Evolutionary conservation across 352 stramenopile genomes (phyloP), one percentile per base, ranked within the genome.

Genomic region (Elongisporangium anandrum): DNA sequence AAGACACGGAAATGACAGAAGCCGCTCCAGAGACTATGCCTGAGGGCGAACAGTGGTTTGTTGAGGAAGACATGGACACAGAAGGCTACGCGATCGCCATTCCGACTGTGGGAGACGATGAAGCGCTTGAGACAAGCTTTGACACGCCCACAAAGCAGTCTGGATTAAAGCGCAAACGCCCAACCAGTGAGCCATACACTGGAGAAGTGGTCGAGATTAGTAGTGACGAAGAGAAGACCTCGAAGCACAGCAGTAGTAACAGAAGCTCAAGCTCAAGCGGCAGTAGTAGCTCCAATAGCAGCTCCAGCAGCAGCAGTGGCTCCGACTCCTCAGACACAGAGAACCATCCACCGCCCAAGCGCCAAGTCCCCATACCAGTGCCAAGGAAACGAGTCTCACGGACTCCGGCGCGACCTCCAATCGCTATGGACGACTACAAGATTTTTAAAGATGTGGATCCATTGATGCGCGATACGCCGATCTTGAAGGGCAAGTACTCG

Each of bases 401-500:
- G 9, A 8, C 4, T 41, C 9, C 29, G 4, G 29, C 29, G 29
- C 29, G 29, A 41, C 29, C 29, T 15, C 4, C 29, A 8, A 41
- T 41, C 29, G 4, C 29, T 9, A 4, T 41, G 29, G 29, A 41
- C 29, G 68, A 63, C 50, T 62, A 69, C 20, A 68, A 65, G 24
- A 71, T 66, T 23, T 60, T 64, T 16, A 73, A 69, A 55, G 54
- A 58, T 4, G 29, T 50, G 13, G 56, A 50, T 7, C 56, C 58
- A 19, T 45, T 49, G 6, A 23, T 24, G 39, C 49, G n/a, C 60
- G 60, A 56, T 4, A 66, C 53, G 24, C 81, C 81, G 16, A 81
- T 88, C 34, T 66, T 92, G 47, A 80, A 70, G 24, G 81, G 81
- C 5, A 63, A 64, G 8, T 92, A 92, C 56, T 26, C 53, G 41